Evolutionary conservation across 139 green algal genomes (phyloP), one percentile per base, ranked within the genome.

Genomic region (Closterium sp.): DNA sequence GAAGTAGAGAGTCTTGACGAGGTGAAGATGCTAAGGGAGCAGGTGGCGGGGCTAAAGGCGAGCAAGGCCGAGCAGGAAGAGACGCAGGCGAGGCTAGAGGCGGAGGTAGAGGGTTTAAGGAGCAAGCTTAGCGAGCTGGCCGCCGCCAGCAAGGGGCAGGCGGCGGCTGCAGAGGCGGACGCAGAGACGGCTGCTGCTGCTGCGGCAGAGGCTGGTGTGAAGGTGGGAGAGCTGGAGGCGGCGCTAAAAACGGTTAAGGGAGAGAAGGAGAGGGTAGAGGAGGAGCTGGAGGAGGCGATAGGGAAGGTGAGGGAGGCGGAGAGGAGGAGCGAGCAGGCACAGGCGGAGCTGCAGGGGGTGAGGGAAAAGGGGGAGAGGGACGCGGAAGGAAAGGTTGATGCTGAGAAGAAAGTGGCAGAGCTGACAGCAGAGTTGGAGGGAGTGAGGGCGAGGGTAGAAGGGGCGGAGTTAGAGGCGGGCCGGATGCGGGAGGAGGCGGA

Each of bases 211-310:
- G 83, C n/a, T 19, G 30, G 30, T 9, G n/a, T 12, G 83, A 33
- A 10, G 64, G 83, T 33, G 83, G 83, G 2, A 33, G 83, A 32
- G 83, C n/a, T 32, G 7, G 83, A 86, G 25, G 83, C 30, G 83
- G 30, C n/a, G 83, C 25, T 86, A 23, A 86, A 86, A 21, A 28
- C 7, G 83, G 83, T 33, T 25, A 33, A 86, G 83, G 25, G 30
- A 23, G 83, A 86, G 83, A 34, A 34, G 83, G 83, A 86, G 83
- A 21, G 83, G 83, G 30, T 86, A 23, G 30, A 86, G n/a, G 30
- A 86, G 83, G 83, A 86, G 83, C 25, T 76, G 55, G 30, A 86
- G 83, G 83, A 86, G 83, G 83, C 83, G n/a, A 21, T 86, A 28
- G 83, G 30, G 83, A 33, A 86, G 83, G 83, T 4, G 83, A 33